Evolutionary conservation across 345 rosid genomes (phyloP), one percentile per base, ranked within the genome.

Genomic region (Tarenaya hassleriana): DNA sequence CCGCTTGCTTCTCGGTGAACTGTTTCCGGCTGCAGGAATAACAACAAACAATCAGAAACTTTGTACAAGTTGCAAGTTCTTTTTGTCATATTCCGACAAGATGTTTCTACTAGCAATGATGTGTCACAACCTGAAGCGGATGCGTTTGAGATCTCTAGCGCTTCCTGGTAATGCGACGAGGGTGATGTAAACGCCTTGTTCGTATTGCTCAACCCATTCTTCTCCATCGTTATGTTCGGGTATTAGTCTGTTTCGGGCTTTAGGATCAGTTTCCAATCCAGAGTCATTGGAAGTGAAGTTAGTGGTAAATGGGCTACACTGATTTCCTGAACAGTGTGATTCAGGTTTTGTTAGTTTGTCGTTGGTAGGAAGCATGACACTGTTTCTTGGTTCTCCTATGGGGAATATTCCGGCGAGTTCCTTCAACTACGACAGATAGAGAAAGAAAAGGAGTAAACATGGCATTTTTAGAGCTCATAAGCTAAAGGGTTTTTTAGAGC

Each of bases 1-100:
- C 94, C 10, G 94, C 88, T 71, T 84, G 83, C 50, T 81, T 79
- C 73, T 84, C 94, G 7, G 73, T 78, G 73, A 84, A 84, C 47
- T 74, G 72, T 70, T 73, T 84, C 24, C 88, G 86, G 60, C 94
- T 84, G 78, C 67, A 55, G 19, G 38, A 48, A 8, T n/a, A 29
- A 41, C 16, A 34, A 44, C 47, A 20, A 20, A 24, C 29, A 24
- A 2, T 24, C 29, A 2, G 5, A 2, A 24, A 2, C 29, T 2
- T 24, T 2, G 29, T 24, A 5, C 2, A 24, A 5, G 29, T 24
- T 24, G 29, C 29, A 24, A 24, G 41, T 46, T 35, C 20, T 7
- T 17, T 11, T 17, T n/a, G 18, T 16, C 41, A 35, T 13, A 13
- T 40, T 21, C 27, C 17, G 21, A 60, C 35, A 27, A 35, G 10